Percentiles rank a stretch among this genome's conserved stretches.
phyloP scores from a whole-genome alignment of 192 early-diverging fungal species.

The Powellomyces hirtus region DNA sequence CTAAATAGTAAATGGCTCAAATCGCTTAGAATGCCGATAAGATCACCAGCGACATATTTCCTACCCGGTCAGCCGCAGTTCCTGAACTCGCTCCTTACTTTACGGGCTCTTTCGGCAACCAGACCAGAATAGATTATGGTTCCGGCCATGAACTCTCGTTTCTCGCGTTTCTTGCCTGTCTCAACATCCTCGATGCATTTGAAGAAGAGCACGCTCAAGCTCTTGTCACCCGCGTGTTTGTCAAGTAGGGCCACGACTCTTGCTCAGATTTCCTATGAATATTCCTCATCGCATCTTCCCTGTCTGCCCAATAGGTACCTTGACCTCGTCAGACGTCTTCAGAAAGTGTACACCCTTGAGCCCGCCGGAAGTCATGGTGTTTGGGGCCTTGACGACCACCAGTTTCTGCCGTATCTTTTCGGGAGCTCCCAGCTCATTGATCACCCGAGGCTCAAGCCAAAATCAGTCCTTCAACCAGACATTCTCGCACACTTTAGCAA shows the following conservation, averaged over 20 bases:
- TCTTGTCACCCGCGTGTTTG: slow-evolving; percentile 72
- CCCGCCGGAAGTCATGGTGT: slow-evolving; percentile 97
- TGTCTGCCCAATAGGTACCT: slow-evolving; percentile 59
- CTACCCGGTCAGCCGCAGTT: slow-evolving; percentile 47
- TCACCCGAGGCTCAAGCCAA: slow-evolving; percentile 69
- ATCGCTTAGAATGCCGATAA: slow-evolving; percentile 7
- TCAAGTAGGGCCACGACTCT: slow-evolving; percentile 34
- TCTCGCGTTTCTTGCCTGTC: slow-evolving; percentile 76
- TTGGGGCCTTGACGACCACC: slow-evolving; percentile 94
- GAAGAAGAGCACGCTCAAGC: slow-evolving; percentile 64
- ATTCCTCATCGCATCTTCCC: not conserved
- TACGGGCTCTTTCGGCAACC: slow-evolving; percentile 76
- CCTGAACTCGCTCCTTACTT: slow-evolving; percentile 77
- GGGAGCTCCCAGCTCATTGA: slow-evolving; percentile 88
- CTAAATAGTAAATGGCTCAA: not conserved
- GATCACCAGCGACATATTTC: slow-evolving; percentile 17
- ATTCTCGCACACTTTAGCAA: slow-evolving; percentile 56
- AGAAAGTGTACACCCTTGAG: slow-evolving; percentile 82
- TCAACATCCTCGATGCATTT: slow-evolving; percentile 68
- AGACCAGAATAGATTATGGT: slow-evolving; percentile 93
- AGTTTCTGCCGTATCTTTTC: slow-evolving; percentile 92
- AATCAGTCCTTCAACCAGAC: slow-evolving; percentile 62
- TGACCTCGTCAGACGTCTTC: slow-evolving; percentile 72
- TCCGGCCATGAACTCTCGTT: slow-evolving; percentile 95
- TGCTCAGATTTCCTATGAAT: not conserved